Percentiles rank a stretch among this genome's conserved stretches.
Evolutionary conservation across 2,329 filamentous ascomycete species (phyloP).

Genomic region (Ophiostoma himal-ulmi): DNA sequence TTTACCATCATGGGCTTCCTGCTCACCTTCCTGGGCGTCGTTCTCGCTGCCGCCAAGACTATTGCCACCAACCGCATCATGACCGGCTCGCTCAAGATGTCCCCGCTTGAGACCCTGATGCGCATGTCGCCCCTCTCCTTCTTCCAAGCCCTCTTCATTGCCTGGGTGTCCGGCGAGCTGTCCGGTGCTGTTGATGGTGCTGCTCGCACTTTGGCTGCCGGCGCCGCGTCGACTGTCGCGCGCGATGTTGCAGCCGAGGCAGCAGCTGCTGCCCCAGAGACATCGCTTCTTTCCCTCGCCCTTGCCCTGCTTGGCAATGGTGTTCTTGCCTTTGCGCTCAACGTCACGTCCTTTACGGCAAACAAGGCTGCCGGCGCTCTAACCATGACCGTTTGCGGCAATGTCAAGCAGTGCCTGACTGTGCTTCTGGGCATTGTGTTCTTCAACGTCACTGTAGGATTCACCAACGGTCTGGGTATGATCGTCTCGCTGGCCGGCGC

Average conservation of each 20-base stretch:
- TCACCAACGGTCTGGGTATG: slow-evolving; percentile 53
- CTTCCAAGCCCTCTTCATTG: slow-evolving; percentile 49
- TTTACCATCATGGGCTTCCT: slow-evolving; percentile 53
- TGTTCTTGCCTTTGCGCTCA: slow-evolving; percentile 49
- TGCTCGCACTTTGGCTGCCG: background rate
- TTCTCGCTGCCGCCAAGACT: slow-evolving; percentile 52
- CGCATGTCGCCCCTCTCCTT: slow-evolving; percentile 58
- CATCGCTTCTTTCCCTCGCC: slow-evolving; percentile 28
- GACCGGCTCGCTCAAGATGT: slow-evolving; percentile 53
- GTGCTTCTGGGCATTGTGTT: slow-evolving; percentile 49
- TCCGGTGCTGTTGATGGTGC: slow-evolving; percentile 28
- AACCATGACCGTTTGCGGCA: slow-evolving; percentile 55
- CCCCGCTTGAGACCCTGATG: slow-evolving; percentile 55
- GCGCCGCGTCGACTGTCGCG: background rate
- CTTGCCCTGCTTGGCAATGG: slow-evolving; percentile 47
- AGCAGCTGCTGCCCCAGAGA: background rate
- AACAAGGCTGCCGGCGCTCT: slow-evolving; percentile 53
- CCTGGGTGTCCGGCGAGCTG: slow-evolving; percentile 49
- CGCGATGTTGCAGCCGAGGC: background rate
- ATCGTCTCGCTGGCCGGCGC: slow-evolving; percentile 49
- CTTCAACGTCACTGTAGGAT: slow-evolving; percentile 46
- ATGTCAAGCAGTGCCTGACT: slow-evolving; percentile 53
- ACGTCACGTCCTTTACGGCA: slow-evolving; percentile 52
- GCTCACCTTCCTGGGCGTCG: slow-evolving; percentile 48
- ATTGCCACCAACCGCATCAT: slow-evolving; percentile 60